Base-by-base conservation (phyloP, 2,329 filamentous ascomycete genomes). In the Rutstroemia sp. region DNA sequence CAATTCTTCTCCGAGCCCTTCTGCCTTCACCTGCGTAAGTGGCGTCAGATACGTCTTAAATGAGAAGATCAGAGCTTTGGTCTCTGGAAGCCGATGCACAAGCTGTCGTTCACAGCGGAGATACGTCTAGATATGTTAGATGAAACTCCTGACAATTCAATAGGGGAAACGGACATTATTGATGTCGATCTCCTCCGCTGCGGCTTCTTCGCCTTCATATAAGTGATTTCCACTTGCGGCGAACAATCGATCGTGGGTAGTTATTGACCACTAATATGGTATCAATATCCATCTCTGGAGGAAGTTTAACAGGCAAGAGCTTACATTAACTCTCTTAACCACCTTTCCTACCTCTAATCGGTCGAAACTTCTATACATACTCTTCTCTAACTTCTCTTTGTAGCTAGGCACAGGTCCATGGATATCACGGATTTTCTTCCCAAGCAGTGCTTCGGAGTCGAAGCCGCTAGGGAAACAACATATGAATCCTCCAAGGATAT, bases 41-140 rank as follows among this genome's bases (percentile, higher is more conserved):
- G 75, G 74, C 67, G 86, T 84, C 57, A 76, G 70, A 67, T 84
- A 86, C 16, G 83, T 86, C 68, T 84, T 83, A 67, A 85, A 81
- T 0, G 73, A 75, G 69, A 86, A 86, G 0, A 84, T 74, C 19
- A 86, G 50, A 7, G 80, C 81, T 52, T 73, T 72, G 0, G 74
- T 78, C 48, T 69, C 60, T 4, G 80, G 80, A 25, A 86, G 66
- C 1, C 83, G 74, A 70, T 84, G 81, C 36, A 87, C 67, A 0
- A 80, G 82, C 71, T 86, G 83, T 34, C 81, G 71, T 68, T 87
- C 83, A 60, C 75, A 79, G 4, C 83, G 72, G 21, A 86, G 54
- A 40, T 73, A 68, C 0, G 75, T 76, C 73, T 69, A 38, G 1
- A 5, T n/a, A 16, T 14, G 19, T 53, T 39, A 58, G 34, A 34